Evolutionary conservation across 108 stramenopile species (phyloP).

Genomic region (Nannochloropsis oceanica): DNA sequence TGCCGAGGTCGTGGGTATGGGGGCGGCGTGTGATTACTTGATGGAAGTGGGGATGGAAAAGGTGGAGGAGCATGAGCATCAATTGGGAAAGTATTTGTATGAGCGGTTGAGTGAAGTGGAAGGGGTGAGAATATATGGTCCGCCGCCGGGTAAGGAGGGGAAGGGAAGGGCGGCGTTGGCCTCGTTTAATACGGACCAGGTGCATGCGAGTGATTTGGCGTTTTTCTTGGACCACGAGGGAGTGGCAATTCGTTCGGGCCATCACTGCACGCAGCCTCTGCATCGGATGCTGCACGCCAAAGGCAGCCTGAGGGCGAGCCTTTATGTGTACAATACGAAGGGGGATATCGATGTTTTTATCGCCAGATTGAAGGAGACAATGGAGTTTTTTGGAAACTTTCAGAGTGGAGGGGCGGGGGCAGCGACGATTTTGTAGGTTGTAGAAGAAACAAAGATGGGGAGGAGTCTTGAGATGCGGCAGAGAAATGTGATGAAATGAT

Average conservation of each 20-base stretch:
- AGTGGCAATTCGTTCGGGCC: slow-evolving; percentile 81
- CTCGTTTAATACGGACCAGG: slow-evolving; percentile 60
- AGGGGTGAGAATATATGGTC: slow-evolving; percentile 55
- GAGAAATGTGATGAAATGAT: too few species aligned
- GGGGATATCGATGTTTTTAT: slow-evolving; percentile 31
- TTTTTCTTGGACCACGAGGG: slow-evolving; percentile 90
- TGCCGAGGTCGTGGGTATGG: slow-evolving; percentile 80
- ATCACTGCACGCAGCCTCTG: slow-evolving; percentile 94
- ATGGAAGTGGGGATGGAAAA: slow-evolving; percentile 61
- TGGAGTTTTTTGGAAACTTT: not conserved
- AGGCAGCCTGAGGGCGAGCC: slow-evolving; percentile 43
- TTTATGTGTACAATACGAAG: slow-evolving; percentile 34
- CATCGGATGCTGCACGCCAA: slow-evolving; percentile 65
- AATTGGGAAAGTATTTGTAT: slow-evolving; percentile 59
- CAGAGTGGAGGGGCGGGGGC: not conserved
- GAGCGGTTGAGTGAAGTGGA: slow-evolving; percentile 48
- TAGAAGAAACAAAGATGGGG: too few species aligned
- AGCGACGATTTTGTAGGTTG: not conserved
- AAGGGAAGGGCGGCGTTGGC: slow-evolving; percentile 58
- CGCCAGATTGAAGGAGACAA: not conserved
- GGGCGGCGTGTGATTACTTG: slow-evolving; percentile 70
- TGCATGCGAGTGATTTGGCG: slow-evolving; percentile 80
- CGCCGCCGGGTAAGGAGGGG: slow-evolving; percentile 6
- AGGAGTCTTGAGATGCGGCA: too few species aligned
- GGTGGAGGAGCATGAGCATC: slow-evolving; percentile 64